Base-by-base conservation (phyloP, 352 stramenopile genomes). In the Aphanomyces stellatus region DNA sequence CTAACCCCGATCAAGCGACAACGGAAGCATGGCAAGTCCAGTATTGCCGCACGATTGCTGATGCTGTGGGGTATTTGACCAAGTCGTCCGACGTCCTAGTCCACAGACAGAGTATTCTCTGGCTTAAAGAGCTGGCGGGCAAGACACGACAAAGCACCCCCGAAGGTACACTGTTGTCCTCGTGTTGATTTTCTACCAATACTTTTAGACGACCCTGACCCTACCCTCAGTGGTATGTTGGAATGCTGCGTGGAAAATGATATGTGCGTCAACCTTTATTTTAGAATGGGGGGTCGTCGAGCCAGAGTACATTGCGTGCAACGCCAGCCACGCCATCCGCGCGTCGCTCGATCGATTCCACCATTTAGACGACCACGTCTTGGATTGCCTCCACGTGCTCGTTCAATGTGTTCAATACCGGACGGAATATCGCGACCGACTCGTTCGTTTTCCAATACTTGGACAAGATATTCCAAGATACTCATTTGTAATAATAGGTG, bases 321-420 rank as follows among this genome's bases (percentile, higher is more conserved):
- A 42, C 30, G 35, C 53, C 6, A 28, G 30, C 24, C 10, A 11
- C 3, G 35, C 30, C 5, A 24, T 62, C 3, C 53, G 33, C 19
- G 17, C 3, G 27, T 62, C 53, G 31, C 5, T 62, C 35, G 53
- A 62, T 33, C 17, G 22, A 5, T 62, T 62, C 24, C 53, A 25
- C 4, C 53, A 62, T 30, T 25, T 37, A 17, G 22, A 43, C 10
- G 53, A 62, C 53, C 53, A 62, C n/a, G 53, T 48, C 22, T 31
- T 62, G 28, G 53, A 62, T 25, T 62, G 53, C 53, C n/a, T 62
- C 1, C 7, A 43, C 13, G 53, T 62, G 31, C 25, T 62, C 7
- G 53, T 3, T 5, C 53, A 62, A 15, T 41, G 13, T 13, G 10
- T 17, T 17, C 30, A 37, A 3, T 62, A 31, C 27, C 30, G 25